Evolutionary conservation across 1,284 basidiomycete species (phyloP).

Genomic region (Cutaneotrichosporon cutaneum): DNA sequence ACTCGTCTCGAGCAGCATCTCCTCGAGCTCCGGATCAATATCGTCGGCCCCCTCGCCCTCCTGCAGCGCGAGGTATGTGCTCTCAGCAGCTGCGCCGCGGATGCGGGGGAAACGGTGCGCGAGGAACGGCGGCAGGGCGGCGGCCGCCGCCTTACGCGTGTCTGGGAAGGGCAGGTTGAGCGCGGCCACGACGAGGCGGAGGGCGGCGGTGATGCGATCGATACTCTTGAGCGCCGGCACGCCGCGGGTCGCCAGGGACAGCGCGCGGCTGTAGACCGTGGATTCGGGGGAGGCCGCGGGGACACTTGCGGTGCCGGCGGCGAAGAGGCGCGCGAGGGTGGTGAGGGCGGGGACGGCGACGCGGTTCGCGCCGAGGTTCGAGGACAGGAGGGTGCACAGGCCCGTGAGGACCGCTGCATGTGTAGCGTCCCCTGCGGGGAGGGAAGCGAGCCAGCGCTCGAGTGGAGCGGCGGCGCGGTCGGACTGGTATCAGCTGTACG

Average conservation of each 20-base stretch:
- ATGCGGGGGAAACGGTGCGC: conserved; percentile 77
- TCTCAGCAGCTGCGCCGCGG: conserved; percentile 73
- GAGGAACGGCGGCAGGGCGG: conserved; percentile 62
- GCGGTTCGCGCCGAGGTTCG: conserved; percentile 63
- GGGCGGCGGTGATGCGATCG: conserved; percentile 69
- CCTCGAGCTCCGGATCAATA: conserved; percentile 68
- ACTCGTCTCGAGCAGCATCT: conserved; percentile 73
- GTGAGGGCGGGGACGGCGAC: conserved; percentile 75
- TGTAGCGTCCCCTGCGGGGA: conserved; percentile 49
- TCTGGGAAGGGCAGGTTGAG: conserved; percentile 14
- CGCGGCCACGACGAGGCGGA: conserved; percentile 64
- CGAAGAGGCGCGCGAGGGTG: conserved; percentile 68
- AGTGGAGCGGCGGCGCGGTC: conserved; percentile 66
- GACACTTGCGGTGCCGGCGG: conserved; percentile 53
- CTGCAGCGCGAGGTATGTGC: conserved; percentile 71
- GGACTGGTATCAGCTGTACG: conserved; percentile 60
- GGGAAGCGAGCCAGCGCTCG: conserved; percentile 55
- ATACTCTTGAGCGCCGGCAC: conserved; percentile 65
- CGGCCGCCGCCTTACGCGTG: conserved; percentile 57
- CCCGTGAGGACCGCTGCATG: conserved; percentile 58
- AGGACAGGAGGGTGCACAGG: conserved; percentile 59
- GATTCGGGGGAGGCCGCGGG: not conserved
- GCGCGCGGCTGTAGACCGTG: conserved; percentile 5
- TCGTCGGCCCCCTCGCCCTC: conserved; percentile 58
- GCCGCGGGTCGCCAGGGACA: conserved; percentile 25